These are phyloP conservation scores for Ogataea pilisensis DNA, from an alignment of 805 yeast species.

Conservation along the genomic window DNA sequence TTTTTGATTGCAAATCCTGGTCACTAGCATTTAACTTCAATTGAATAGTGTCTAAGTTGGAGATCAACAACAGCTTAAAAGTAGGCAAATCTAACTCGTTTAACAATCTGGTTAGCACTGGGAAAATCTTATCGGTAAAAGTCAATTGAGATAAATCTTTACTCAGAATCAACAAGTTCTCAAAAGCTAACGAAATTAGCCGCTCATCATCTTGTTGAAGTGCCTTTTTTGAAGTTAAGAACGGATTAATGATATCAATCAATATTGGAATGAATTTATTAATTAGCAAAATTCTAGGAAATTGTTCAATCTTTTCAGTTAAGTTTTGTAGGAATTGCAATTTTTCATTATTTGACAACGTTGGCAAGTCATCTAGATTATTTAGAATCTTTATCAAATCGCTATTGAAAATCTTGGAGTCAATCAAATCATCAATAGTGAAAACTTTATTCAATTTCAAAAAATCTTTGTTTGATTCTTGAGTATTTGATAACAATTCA, in stretches of 20 bases:
- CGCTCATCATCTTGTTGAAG: slow-evolving; percentile 26
- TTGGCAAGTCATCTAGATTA: slow-evolving; percentile 77
- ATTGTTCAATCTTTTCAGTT: slow-evolving; percentile 46
- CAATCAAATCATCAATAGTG: slow-evolving; percentile 62
- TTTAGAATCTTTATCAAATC: slow-evolving; percentile 76
- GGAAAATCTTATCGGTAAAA: slow-evolving; percentile 67
- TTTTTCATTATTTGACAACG: slow-evolving; percentile 66
- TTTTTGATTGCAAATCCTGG: slow-evolving; percentile 17
- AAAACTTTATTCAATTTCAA: slow-evolving; percentile 26
- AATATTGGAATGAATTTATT: slow-evolving; percentile 75
- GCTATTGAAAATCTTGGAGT: slow-evolving; percentile 73
- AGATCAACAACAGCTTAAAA: slow-evolving; percentile 29
- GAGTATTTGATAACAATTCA: slow-evolving; percentile 47
- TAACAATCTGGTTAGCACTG: slow-evolving; percentile 33
- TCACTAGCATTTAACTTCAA: slow-evolving; percentile 27
- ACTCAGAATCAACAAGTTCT: slow-evolving; percentile 60
- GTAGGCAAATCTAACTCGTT: slow-evolving; percentile 24
- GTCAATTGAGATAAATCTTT: slow-evolving; percentile 66
- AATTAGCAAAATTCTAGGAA: slow-evolving; percentile 53
- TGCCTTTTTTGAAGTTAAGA: slow-evolving; percentile 19
- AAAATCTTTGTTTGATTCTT: slow-evolving; percentile 29
- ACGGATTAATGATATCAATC: slow-evolving; percentile 44
- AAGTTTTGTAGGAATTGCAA: slow-evolving; percentile 65
- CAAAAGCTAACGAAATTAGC: slow-evolving; percentile 44
- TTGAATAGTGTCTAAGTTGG: slow-evolving; percentile 25